These are phyloP conservation scores for Fagus sylvatica DNA, from an alignment of 306 rosid genomes.

Conservation along the genomic window DNA sequence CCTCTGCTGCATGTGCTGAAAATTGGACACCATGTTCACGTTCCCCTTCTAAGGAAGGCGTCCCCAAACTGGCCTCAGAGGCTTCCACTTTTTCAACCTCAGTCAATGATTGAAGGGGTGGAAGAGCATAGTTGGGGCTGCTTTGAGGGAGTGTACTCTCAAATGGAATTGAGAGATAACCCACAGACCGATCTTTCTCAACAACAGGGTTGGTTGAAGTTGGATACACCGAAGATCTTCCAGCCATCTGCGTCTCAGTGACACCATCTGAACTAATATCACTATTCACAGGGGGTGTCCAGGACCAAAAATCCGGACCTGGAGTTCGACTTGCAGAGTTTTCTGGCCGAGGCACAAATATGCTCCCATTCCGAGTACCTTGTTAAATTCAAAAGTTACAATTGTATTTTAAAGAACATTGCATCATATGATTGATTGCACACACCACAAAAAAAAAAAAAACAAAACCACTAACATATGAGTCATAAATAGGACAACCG, in stretches of 20 bases:
- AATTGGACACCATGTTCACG: conserved; percentile 47
- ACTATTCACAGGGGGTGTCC: conserved; percentile 71
- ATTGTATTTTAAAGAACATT: conserved; percentile 8
- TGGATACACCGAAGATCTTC: conserved; percentile 36
- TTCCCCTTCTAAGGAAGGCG: conserved; percentile 56
- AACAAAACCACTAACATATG: background rate
- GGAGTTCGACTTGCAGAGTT: conserved; percentile 54
- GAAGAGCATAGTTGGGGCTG: conserved; percentile 41
- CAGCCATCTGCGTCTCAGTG: conserved; percentile 37
- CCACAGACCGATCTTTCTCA: conserved; percentile 63
- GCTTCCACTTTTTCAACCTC: conserved; percentile 48
- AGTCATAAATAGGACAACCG: background rate
- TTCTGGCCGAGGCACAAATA: conserved; percentile 33
- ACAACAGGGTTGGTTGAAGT: conserved; percentile 40
- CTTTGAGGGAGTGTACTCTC: conserved; percentile 56
- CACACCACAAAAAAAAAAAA: background rate
- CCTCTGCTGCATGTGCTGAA: conserved; percentile 69
- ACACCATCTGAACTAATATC: conserved; percentile 34
- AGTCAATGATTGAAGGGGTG: conserved; percentile 69
- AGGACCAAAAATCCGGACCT: conserved; percentile 97
- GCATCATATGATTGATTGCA: background rate
- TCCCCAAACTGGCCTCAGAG: conserved; percentile 35
- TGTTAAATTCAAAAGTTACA: conserved; percentile 18
- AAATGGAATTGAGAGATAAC: conserved; percentile 60
- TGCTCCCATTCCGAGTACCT: conserved; percentile 41